Base-by-base conservation (phyloP, 2,329 filamentous ascomycete genomes). In the Ophiocordyceps camponoti-saundersi region DNA sequence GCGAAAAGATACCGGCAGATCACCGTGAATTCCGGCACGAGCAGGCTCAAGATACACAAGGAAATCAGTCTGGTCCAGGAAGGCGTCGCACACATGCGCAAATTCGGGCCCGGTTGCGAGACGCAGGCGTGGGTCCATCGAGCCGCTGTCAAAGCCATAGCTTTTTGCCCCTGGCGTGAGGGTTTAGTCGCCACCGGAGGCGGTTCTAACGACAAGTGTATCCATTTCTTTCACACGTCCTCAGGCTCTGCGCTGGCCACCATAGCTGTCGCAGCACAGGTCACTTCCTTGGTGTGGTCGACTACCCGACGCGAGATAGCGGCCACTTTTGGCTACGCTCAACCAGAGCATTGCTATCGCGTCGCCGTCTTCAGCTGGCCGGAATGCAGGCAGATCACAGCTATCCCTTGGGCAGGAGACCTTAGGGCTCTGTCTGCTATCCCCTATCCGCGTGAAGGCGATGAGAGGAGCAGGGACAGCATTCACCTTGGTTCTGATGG, bases 321-420 rank as follows among this genome's bases (percentile, higher is more conserved):
- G 1, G 92, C 88, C 1, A 95, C 90, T 0, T 95, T 98, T 64
- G 90, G 92, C 5, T 96, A 93, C 58, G 79, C 89, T 3, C 82
- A 94, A 54, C 88, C 90, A 1, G 85, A 94, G 41, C 92, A 98
- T 57, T 79, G 84, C 0, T 85, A 83, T 55, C 80, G 92, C 20
- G 85, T 98, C 52, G 92, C 88, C 2, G 82, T 96, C 10, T 98
- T 95, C 63, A 82, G 83, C 43, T 96, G 92, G 92, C 92, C 92
- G 0, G 82, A 85, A 47, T 96, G 92, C 63, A 77, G 79, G 52
- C 85, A 92, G 59, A 76, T 95, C 1, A 83, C 86, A 12, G 81
- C 83, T 16, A 83, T 96, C 48, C 85, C 88, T 0, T 96, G 79
- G 90, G 80, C 79, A 45, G 77, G 80, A 32, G 80, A 86, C 50